Percentiles rank a stretch among this genome's conserved stretches.
These are phyloP conservation scores for Pichia inconspicua DNA, from an alignment of 1,139 yeast species.

Conservation along the genomic window DNA sequence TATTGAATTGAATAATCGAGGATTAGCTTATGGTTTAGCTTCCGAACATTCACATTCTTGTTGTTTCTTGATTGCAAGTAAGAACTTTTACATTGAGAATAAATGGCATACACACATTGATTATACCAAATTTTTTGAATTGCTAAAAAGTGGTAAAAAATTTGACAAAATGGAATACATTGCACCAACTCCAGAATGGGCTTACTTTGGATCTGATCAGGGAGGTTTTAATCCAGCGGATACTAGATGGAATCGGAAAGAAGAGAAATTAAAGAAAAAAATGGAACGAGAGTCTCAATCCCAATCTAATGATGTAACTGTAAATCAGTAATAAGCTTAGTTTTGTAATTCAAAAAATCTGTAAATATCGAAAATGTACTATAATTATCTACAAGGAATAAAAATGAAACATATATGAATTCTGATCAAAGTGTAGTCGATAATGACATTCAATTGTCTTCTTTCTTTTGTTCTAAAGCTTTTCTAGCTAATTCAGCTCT, in stretches of 20 bases:
- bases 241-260: conserved; percentile 58
- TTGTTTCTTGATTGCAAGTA: conserved; percentile 78
- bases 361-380: neutral
- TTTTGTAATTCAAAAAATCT: neutral
- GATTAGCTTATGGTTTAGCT: conserved; percentile 70
- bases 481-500: conserved; percentile 42
- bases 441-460: neutral
- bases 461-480: conserved; percentile 1
- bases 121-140: conserved; percentile 66
- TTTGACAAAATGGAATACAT: conserved; percentile 78
- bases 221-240: conserved; percentile 92
- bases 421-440: neutral
- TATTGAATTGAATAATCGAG: conserved; percentile 51
- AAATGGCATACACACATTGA: conserved; percentile 89
- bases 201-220: conserved; percentile 73
- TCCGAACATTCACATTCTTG: conserved; percentile 96
- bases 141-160: conserved; percentile 53
- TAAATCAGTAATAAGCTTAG: no score
- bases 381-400: neutral
- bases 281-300: conserved; percentile 31
- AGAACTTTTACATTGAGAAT: conserved; percentile 58
- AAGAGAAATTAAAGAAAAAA: conserved; percentile 48
- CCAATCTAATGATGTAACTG: neutral
- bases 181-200: conserved; percentile 83
- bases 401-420: neutral